phyloP scores from a whole-genome alignment of 2,329 filamentous ascomycete genomes.

The Colletotrichum higginsianum region DNA sequence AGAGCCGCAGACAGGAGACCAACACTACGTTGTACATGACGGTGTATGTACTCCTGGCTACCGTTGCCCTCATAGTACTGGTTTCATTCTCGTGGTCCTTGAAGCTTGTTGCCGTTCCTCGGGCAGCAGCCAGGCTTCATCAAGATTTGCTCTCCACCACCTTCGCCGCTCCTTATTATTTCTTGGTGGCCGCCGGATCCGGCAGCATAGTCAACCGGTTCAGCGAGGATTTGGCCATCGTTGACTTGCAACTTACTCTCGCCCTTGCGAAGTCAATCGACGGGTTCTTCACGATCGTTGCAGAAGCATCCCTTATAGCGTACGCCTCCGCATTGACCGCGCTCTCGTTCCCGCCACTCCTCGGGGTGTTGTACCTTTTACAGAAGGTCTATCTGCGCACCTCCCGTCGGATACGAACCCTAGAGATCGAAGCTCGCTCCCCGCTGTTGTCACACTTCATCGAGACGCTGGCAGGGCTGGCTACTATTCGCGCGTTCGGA shows the following conservation, averaged over 20 bases:
- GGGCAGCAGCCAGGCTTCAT: no score
- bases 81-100: no score
- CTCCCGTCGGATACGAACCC: conserved; percentile 66
- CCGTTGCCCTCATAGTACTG: no score
- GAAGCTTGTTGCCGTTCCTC: no score
- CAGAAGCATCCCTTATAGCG: conserved; percentile 60
- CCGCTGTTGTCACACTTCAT: conserved; percentile 67
- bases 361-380: conserved; percentile 59
- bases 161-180: conserved; percentile 35
- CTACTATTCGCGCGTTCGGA: conserved; percentile 65
- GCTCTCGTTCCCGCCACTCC: conserved; percentile 58
- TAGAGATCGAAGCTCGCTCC: conserved; percentile 66
- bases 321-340: conserved; percentile 60
- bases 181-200: conserved; percentile 54
- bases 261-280: conserved; percentile 39
- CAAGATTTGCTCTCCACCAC: no score
- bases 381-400: conserved; percentile 69
- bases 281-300: conserved; percentile 53
- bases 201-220: conserved; percentile 56
- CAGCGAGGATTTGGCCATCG: conserved; percentile 59
- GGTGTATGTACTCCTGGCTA: no score
- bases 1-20: no score
- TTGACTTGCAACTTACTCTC: conserved; percentile 56
- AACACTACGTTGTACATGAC: no score
- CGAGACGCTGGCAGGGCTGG: conserved; percentile 63